Conservation (phyloP, 2,329 filamentous ascomycete species). For the Ascochyta clinopodiicola region DNA sequence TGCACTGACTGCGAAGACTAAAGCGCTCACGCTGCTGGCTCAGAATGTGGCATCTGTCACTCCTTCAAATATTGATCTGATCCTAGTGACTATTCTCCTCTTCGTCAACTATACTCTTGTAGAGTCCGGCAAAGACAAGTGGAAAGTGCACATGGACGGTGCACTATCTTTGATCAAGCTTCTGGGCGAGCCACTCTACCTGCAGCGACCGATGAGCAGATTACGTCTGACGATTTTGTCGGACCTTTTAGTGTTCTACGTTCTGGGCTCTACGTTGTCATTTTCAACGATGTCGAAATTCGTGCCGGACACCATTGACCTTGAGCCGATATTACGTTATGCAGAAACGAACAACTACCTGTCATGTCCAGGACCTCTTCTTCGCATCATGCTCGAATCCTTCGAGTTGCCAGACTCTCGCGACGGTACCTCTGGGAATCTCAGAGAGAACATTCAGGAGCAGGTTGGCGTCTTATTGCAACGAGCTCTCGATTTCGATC, state of each 20-base stretch:
- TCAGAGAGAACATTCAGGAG: slow-evolving; percentile 29
- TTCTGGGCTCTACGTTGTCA: slow-evolving; percentile 44
- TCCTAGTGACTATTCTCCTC: slow-evolving; percentile 56
- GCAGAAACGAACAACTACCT: slow-evolving; percentile 51
- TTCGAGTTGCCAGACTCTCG: slow-evolving; percentile 42
- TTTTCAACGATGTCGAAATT: slow-evolving; percentile 36
- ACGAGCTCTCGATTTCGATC: slow-evolving; percentile 41
- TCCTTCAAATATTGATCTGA: slow-evolving; percentile 48
- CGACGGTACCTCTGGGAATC: slow-evolving; percentile 11
- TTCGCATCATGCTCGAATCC: slow-evolving; percentile 47
- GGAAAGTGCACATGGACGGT: slow-evolving; percentile 60
- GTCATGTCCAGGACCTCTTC: slow-evolving; percentile 44
- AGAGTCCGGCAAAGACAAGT: slow-evolving; percentile 59
- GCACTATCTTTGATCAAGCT: slow-evolving; percentile 56
- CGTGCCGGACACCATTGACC: slow-evolving; percentile 40
- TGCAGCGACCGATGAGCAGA: slow-evolving; percentile 40
- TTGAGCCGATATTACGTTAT: slow-evolving; percentile 46
- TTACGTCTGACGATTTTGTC: slow-evolving; percentile 44
- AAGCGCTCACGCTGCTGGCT: slow-evolving; percentile 54
- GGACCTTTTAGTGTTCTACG: slow-evolving; percentile 46
- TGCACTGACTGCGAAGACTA: slow-evolving; percentile 56
- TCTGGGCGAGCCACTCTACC: slow-evolving; percentile 40
- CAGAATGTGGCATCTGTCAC: slow-evolving; percentile 38
- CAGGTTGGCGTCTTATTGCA: slow-evolving; percentile 34
- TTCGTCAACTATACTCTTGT: slow-evolving; percentile 59